These are phyloP conservation scores for Xylaria sp. DNA, from an alignment of 2,329 filamentous ascomycete species.

Conservation along the genomic window DNA sequence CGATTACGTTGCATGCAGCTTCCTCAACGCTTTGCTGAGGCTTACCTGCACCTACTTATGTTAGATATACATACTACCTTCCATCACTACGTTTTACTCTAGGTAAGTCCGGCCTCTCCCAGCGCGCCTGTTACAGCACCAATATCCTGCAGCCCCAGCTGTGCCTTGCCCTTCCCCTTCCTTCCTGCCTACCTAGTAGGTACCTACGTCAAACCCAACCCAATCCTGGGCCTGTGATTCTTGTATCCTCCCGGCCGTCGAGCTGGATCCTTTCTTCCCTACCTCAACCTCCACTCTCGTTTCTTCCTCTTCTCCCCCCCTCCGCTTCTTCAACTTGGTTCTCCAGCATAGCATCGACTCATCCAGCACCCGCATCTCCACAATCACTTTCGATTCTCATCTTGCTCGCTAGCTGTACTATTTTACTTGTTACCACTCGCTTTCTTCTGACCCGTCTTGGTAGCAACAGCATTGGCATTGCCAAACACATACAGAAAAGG, in stretches of 20 bases:
- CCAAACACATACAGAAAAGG: conserved; percentile 38
- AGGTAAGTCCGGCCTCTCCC: conserved; percentile 29
- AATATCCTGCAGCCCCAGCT: not conserved
- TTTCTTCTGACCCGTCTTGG: conserved; percentile 59
- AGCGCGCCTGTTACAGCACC: not conserved
- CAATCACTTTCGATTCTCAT: conserved; percentile 61
- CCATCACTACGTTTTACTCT: not conserved
- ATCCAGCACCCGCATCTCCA: conserved; percentile 52
- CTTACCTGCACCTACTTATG: conserved; percentile 29
- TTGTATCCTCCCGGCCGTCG: conserved; percentile 7
- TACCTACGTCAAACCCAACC: not conserved
- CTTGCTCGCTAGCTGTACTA: conserved; percentile 71
- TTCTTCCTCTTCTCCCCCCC: conserved; percentile 29
- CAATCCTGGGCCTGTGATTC: conserved; percentile 18
- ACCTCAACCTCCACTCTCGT: conserved; percentile 35
- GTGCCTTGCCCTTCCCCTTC: conserved; percentile 26
- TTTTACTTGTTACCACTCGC: conserved; percentile 67
- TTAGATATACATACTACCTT: conserved; percentile 16
- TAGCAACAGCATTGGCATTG: conserved; percentile 55
- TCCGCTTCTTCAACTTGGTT: conserved; percentile 46
- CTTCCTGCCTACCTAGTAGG: conserved; percentile 12
- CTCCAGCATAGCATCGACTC: conserved; percentile 60
- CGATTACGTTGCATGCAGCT: conserved; percentile 21
- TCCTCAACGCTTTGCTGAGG: conserved; percentile 22
- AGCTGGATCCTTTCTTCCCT: conserved; percentile 22